Percentiles rank a stretch among this genome's conserved stretches.
Evolutionary conservation across 345 rosid species (phyloP).

Genomic region (Draba incana): DNA sequence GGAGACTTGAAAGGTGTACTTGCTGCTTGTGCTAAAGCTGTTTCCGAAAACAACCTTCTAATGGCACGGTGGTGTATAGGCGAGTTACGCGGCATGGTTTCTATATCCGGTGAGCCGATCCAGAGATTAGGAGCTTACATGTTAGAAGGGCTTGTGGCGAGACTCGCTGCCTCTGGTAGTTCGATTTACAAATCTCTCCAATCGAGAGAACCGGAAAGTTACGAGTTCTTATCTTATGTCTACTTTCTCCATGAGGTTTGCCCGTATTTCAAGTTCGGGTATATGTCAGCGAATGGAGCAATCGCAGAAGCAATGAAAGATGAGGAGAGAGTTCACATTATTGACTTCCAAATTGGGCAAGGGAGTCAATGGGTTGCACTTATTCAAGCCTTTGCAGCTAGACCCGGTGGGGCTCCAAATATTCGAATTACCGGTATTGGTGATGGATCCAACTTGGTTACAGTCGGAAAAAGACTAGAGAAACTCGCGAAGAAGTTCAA

Average conservation of each 20-base stretch:
- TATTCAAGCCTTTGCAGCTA: conserved; percentile 92
- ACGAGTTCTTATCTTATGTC: conserved; percentile 75
- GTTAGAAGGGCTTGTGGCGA: conserved; percentile 58
- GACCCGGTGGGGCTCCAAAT: conserved; percentile 86
- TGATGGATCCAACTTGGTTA: conserved; percentile 65
- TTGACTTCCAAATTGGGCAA: conserved; percentile 89
- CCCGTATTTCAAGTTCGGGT: conserved; percentile 91
- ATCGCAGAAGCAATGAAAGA: conserved; percentile 96
- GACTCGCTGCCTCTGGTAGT: conserved; percentile 52
- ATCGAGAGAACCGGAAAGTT: conserved; percentile 73
- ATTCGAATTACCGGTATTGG: conserved; percentile 80
- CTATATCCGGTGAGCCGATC: conserved; percentile 54
- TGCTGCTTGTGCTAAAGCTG: conserved; percentile 51
- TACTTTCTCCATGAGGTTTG: conserved; percentile 83
- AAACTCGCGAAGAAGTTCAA: conserved; percentile 63
- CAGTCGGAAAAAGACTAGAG: conserved; percentile 63
- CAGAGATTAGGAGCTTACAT: conserved; percentile 57
- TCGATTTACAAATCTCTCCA: conserved; percentile 66
- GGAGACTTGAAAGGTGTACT: conserved; percentile 45
- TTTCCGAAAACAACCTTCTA: conserved; percentile 42
- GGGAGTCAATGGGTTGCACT: conserved; percentile 92
- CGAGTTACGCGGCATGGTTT: conserved; percentile 49
- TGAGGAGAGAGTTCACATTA: conserved; percentile 76
- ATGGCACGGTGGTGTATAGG: conserved; percentile 49
- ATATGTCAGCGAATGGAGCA: conserved; percentile 97